A percentile compares a stretch with the other conserved stretches of the same genome.
Evolutionary conservation across 139 green algal species (phyloP).

Genomic region (Deuterostichococcus epilithicus): DNA sequence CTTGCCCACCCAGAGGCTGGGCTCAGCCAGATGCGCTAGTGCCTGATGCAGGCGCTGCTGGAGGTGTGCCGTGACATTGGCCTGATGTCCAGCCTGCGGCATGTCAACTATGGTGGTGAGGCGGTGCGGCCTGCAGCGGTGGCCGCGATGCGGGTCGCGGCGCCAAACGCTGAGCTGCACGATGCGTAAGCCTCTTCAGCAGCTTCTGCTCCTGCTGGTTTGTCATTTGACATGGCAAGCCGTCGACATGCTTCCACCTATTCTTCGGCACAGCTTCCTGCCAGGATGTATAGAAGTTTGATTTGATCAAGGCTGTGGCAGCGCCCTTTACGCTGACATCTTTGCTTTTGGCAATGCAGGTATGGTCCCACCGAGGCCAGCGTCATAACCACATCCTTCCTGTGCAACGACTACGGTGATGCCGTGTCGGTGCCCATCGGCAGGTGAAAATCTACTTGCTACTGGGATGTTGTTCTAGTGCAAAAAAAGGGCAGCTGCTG

Average conservation of each 20-base stretch:
- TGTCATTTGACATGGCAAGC: too few species aligned
- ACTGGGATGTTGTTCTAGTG: too few species aligned
- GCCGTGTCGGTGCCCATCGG: constrained; percentile 27
- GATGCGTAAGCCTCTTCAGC: constrained; percentile 45
- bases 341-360: not conserved
- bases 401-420: not conserved
- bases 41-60: not conserved
- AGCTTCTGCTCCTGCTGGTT: too few species aligned
- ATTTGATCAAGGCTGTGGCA: too few species aligned
- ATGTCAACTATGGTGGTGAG: constrained; percentile 18
- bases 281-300: too few species aligned
- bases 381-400: not conserved
- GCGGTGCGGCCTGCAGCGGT: constrained; percentile 7
- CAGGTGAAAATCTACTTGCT: not conserved
- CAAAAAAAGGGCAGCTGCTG: too few species aligned
- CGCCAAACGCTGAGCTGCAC: constrained; percentile 20
- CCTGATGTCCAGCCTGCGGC: not conserved
- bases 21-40: too few species aligned
- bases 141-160: not conserved
- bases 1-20: not conserved
- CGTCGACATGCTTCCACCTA: too few species aligned
- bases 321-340: too few species aligned
- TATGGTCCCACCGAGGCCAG: constrained; percentile 32
- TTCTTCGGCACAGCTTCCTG: too few species aligned
- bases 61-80: not conserved